Percentiles rank a stretch among this genome's conserved stretches.
Evolutionary conservation across 257 asterid species (phyloP).

Genomic region (Lithospermum erythrorhizon): DNA sequence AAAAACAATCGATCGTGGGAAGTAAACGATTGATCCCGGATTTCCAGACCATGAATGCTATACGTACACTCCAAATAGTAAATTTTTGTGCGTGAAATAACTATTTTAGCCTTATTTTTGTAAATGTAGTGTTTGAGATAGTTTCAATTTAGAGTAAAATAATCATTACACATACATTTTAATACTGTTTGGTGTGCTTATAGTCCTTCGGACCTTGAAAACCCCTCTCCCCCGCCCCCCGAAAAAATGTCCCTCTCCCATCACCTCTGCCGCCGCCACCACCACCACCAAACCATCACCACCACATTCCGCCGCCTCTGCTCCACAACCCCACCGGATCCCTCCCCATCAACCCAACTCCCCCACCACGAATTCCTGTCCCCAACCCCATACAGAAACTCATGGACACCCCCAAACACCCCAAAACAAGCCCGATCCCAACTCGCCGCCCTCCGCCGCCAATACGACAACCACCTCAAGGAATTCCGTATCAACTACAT

Average conservation of each 20-base stretch:
- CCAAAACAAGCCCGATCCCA: constrained; percentile 67
- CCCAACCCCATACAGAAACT: constrained; percentile 42
- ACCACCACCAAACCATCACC: constrained; percentile 14
- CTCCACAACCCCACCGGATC: constrained; percentile 17
- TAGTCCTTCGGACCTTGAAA: no score
- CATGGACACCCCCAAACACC: constrained; percentile 48
- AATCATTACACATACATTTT: no score
- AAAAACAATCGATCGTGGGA: no score
- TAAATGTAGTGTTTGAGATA: no score
- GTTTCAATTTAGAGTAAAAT: no score
- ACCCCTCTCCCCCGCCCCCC: no score
- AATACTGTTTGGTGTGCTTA: no score
- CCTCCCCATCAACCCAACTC: constrained; percentile 13
- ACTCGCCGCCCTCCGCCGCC: constrained; percentile 55
- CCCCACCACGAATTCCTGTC: constrained; percentile 40
- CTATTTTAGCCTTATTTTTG: no score
- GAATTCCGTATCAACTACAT: constrained; percentile 51
- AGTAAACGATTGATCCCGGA: no score
- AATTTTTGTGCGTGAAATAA: no score
- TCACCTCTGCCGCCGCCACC: constrained; percentile 37
- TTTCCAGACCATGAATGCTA: no score
- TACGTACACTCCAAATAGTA: no score
- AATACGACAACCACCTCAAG: constrained; percentile 49
- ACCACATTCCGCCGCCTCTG: constrained; percentile 19
- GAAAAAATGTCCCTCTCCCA: constrained; percentile 33